Percentiles rank a stretch among this genome's conserved stretches.
These are phyloP conservation scores for Cercophora sp. DNA, from an alignment of 495 filamentous ascomycete species.

Conservation along the genomic window DNA sequence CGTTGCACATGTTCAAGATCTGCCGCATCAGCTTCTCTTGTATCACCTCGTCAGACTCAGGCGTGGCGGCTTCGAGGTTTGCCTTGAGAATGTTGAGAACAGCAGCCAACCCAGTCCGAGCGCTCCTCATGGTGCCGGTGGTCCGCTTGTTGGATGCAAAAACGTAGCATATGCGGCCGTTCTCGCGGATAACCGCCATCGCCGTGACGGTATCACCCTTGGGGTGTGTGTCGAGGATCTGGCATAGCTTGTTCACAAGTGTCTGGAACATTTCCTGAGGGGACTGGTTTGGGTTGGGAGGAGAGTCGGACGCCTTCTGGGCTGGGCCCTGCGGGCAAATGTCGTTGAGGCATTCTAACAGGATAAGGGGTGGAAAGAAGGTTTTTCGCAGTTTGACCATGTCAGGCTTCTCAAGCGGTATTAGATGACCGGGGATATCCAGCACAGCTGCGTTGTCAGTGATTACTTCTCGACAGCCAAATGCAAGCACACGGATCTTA, in stretches of 20 bases:
- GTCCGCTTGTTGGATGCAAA: conserved; percentile 8
- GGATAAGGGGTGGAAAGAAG: conserved; percentile 8
- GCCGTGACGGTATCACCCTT: conserved; percentile 10
- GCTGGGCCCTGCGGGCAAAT: conserved; percentile 1
- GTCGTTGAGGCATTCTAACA: conserved; percentile 10
- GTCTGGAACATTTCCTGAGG: conserved; percentile 17
- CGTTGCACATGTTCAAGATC: conserved; percentile 5
- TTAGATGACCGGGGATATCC: conserved; percentile 1
- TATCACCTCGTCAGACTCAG: conserved; percentile 6
- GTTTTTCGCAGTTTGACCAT: not conserved
- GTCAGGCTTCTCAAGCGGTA: not conserved
- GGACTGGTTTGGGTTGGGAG: conserved; percentile 10
- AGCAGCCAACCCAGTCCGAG: not conserved
- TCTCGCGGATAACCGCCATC: not conserved
- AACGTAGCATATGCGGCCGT: conserved; percentile 5
- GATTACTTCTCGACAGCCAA: too few species aligned
- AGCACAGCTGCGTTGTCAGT: not conserved
- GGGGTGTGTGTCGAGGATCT: conserved; percentile 18
- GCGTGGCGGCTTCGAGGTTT: not conserved
- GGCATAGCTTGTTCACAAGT: conserved; percentile 25
- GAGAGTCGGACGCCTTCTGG: conserved; percentile 4
- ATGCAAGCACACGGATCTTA: too few species aligned
- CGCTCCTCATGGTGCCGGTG: not conserved
- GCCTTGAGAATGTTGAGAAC: conserved; percentile 14
- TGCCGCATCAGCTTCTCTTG: not conserved